Conservation (phyloP, 352 stramenopile species). For the Pythium aristosporum region DNA sequence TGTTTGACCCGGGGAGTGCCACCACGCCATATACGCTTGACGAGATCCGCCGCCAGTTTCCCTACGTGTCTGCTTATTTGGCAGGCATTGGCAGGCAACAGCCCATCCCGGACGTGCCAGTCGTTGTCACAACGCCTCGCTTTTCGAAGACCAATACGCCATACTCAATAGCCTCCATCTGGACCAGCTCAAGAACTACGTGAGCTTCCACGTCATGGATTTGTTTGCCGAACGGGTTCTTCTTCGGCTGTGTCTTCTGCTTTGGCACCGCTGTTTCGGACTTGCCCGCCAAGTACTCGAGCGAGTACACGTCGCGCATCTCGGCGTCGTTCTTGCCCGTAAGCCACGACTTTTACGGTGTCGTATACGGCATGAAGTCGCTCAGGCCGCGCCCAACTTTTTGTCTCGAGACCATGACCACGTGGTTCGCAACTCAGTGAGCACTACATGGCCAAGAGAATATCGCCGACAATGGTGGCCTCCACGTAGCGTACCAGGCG, state of each 20-base stretch:
- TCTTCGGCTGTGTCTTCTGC: conserved; percentile 6
- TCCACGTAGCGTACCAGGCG: conserved; percentile 82
- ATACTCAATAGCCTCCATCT: conserved; percentile 41
- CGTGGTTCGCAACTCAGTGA: conserved; percentile 85
- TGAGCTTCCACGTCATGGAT: conserved; percentile 66
- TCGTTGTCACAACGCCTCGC: conserved; percentile 46
- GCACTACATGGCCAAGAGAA: conserved; percentile 91
- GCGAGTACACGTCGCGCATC: conserved; percentile 63
- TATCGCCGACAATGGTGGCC: conserved; percentile 89
- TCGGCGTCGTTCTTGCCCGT: conserved; percentile 30
- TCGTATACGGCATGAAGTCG: conserved; percentile 31
- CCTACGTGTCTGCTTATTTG: conserved; percentile 51
- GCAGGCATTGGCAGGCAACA: conserved; percentile 44
- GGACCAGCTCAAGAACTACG: conserved; percentile 49
- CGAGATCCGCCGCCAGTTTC: conserved; percentile 50
- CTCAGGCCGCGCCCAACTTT: conserved; percentile 45
- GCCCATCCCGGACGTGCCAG: conserved; percentile 35
- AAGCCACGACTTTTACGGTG: conserved; percentile 51
- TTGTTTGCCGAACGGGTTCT: conserved; percentile 49
- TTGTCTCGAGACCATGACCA: conserved; percentile 74
- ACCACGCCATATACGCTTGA: conserved; percentile 81
- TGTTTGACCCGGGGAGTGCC: too few relatives aligned
- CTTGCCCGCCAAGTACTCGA: conserved; percentile 59
- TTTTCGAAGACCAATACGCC: conserved; percentile 54
- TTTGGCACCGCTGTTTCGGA: conserved; percentile 11